Percentiles rank a stretch among this genome's conserved stretches.
Evolutionary conservation across 1,284 basidiomycete genomes (phyloP).

Genomic region (Hypsizygus ulmarius): DNA sequence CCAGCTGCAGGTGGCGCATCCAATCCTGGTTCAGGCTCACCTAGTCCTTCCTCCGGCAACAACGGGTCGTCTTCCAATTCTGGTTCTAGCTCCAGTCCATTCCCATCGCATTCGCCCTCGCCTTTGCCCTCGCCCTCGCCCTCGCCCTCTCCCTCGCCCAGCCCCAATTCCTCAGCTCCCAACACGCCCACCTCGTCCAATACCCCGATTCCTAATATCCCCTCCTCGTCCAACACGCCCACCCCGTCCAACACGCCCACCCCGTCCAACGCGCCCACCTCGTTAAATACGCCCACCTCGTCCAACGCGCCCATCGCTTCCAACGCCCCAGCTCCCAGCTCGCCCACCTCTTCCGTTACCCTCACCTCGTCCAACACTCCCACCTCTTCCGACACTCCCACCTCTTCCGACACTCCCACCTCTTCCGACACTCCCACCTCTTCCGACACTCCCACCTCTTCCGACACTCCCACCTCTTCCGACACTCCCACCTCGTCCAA

Average conservation of each 20-base stretch:
- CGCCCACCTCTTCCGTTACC: not conserved
- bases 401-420: too few species aligned
- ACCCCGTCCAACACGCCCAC: too few species aligned
- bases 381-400: too few species aligned
- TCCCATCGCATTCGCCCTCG: not conserved
- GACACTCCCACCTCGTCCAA: not conserved
- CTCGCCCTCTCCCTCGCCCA: constrained; percentile 1
- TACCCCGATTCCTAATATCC: not conserved
- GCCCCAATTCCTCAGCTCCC: not conserved
- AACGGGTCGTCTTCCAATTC: not conserved
- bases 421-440: not conserved
- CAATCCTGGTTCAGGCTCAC: not conserved
- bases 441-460: not conserved
- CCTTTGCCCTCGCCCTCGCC: constrained; percentile 1
- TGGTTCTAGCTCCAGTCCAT: not conserved
- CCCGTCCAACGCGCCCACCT: too few species aligned
- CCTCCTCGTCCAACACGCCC: not conserved
- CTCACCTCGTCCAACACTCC: not conserved
- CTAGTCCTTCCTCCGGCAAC: not conserved
- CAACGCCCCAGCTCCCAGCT: not conserved
- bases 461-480: not conserved
- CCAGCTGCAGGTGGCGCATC: constrained; percentile 4
- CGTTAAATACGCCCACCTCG: too few species aligned
- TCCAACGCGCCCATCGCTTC: too few species aligned
- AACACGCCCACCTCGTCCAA: not conserved